Evolutionary conservation across 371 early-diverging fungal genomes (phyloP), one percentile per base, ranked within the genome.

Genomic region (Batkoa obscura): DNA sequence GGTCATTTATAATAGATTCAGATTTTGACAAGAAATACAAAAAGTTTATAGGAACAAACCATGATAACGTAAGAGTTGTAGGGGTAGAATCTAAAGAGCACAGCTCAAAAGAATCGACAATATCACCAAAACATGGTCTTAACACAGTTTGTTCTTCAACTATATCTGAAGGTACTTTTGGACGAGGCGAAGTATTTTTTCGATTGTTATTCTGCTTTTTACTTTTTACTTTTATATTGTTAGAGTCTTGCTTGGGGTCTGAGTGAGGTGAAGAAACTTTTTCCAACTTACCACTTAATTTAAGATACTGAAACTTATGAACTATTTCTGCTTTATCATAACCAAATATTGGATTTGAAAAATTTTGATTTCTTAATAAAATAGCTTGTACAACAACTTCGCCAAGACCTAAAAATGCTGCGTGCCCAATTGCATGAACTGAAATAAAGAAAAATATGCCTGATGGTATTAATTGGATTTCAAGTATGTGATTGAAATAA

Each of bases 291-390:
- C 53, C 53, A 41, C 53, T 53, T 13, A 53, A 10, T n/a, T n/a
- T 32, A 23, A 53, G 36, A 30, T 53, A 53, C 2, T 39, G 53
- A 53, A 37, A 53, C 38, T 53, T 53, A 15, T 53, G 53, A 39
- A 53, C 31, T 10, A 53, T 34, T 2, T 53, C 53, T n/a, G 41
- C 3, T 41, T 38, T 34, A 39, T 39, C 41, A 6, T 4, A 15
- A 10, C 42, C 15, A 5, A 53, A 53, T 36, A 53, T 38, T 3
- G 53, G 53, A 15, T 39, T 39, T 10, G 53, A 35, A 53, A 37
- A 53, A 39, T 34, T 37, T 23, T 31, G 10, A 30, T 53, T 53
- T 35, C 38, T 35, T 15, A 38, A 4, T 4, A 53, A 15, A 32
- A 53, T 53, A 2, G 39, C n/a, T 30, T 53, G 53, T 15, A 39